Evolutionary conservation across 2,329 filamentous ascomycete species (phyloP), one percentile per base, ranked within the genome.

Genomic region (Xylariaceae sp.): DNA sequence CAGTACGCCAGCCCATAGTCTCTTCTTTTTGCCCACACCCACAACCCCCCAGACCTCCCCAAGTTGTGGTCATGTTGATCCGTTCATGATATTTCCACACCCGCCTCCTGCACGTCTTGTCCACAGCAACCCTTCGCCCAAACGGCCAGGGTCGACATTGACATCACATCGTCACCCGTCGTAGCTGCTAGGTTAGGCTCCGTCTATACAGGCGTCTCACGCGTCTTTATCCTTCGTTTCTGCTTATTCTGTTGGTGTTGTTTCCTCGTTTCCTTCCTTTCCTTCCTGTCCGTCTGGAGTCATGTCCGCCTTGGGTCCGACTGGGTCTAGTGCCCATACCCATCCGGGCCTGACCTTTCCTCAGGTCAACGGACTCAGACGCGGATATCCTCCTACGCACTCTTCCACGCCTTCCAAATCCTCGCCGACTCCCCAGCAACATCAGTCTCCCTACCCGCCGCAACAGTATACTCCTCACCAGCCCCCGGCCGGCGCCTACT

Each of bases 401-500:
- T 64, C 71, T 44, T 71, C 68, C 50, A 71, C 72, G 52, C 66
- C 69, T 50, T 77, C 72, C 57, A 78, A 79, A 58, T 72, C 74
- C 47, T 75, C 76, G 19, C 72, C 76, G 30, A 71, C 72, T 17
- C 68, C 68, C 22, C 57, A 74, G 48, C 74, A 76, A 49, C 68
- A 74, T 53, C 71, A 73, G 45, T 71, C 75, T 44, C 71, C 75
- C 2, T 80, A 79, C 55, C 74, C 77, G 57, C 56, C 69, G 39
- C 71, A 74, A 49, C 65, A 69, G 44, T 79, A 79, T 57, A 60
- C 71, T 41, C 64, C 75, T 37, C 74, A 78, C 55, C 74, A 75
- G 52, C 65, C 69, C 19, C 63, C 69, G 13, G 66, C 69, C 45
- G 64, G 63, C 44, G 54, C 66, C 16, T 79, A 77, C 48, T 60